phyloP scores from a whole-genome alignment of 2,329 filamentous ascomycete genomes.

The Aspergillus thermomutatus region DNA sequence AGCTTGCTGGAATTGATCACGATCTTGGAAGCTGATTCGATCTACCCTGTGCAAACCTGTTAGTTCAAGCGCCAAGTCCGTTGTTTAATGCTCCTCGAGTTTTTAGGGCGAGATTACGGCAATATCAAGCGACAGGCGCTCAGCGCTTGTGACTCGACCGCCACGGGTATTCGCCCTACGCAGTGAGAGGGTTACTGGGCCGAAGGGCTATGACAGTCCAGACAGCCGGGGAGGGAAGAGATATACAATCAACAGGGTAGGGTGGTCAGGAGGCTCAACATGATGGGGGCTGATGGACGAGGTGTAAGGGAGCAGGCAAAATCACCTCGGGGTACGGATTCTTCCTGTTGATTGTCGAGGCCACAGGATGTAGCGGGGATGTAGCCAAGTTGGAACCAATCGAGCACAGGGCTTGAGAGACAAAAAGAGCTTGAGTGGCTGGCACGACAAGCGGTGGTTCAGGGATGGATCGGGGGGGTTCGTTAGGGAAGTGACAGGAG shows the following conservation, averaged over 20 bases:
- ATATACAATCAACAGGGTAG: neutral
- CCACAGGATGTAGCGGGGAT: neutral
- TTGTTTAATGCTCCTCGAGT: neutral
- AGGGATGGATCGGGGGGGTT: neutral
- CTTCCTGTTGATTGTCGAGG: neutral
- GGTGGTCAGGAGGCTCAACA: neutral
- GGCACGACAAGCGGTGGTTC: neutral
- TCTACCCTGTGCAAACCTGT: neutral
- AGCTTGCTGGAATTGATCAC: neutral
- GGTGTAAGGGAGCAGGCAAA: neutral
- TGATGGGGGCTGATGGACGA: neutral
- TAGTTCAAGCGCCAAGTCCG: neutral
- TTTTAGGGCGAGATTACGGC: neutral
- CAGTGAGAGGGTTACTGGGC: constrained; percentile 18
- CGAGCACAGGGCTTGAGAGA: neutral
- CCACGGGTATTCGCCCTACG: constrained; percentile 15
- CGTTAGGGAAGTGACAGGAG: neutral
- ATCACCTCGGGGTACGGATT: neutral
- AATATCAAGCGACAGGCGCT: neutral
- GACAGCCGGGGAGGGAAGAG: neutral
- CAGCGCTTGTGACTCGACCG: constrained; percentile 2
- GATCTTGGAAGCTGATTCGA: neutral
- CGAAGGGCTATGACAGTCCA: neutral
- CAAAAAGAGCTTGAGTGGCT: neutral
- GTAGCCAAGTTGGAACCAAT: neutral